Percentiles rank a stretch among this genome's conserved stretches.
These are phyloP conservation scores for Phanerochaete carnosa DNA, from an alignment of 768 basidiomycete genomes.

Conservation along the genomic window DNA sequence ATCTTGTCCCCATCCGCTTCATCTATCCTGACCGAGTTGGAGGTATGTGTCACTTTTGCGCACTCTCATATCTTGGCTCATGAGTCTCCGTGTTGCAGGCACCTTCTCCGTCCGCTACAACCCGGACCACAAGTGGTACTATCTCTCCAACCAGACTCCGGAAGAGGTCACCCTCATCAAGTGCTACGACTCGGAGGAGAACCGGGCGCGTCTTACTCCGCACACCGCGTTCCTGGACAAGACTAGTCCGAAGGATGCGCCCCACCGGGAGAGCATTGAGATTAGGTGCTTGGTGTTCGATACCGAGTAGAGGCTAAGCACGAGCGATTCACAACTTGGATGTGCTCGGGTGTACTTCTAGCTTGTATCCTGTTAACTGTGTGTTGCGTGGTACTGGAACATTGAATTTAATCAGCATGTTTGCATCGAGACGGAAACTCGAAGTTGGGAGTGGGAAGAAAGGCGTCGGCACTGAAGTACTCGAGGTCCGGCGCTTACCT, in stretches of 20 bases:
- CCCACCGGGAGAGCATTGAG: slow-evolving; percentile 42
- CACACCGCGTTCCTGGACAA: slow-evolving; percentile 40
- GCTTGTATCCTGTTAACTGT: no score
- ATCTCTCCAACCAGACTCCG: slow-evolving; percentile 35
- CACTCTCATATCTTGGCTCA: no score
- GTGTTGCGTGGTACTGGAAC: no score
- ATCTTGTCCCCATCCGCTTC: slow-evolving; percentile 35
- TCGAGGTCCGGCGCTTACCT: no score
- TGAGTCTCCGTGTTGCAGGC: no score
- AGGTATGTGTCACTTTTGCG: slow-evolving; percentile 12
- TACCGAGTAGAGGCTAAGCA: slow-evolving; percentile 31
- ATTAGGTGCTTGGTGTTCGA: slow-evolving; percentile 42
- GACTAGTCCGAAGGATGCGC: slow-evolving; percentile 31
- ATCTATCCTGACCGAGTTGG: slow-evolving; percentile 35
- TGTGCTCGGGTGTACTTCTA: neutral
- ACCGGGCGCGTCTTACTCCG: slow-evolving; percentile 38
- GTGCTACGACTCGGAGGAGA: slow-evolving; percentile 41
- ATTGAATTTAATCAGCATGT: no score
- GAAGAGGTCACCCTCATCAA: slow-evolving; percentile 43
- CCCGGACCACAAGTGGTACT: slow-evolving; percentile 37
- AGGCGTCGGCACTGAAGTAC: no score
- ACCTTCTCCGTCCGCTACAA: slow-evolving; percentile 35
- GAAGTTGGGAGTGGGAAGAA: no score
- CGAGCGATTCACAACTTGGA: no score
- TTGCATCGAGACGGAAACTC: no score